Evolutionary conservation across 768 basidiomycete species (phyloP), one percentile per base, ranked within the genome.

Genomic region (Xanthoconium purpureum): DNA sequence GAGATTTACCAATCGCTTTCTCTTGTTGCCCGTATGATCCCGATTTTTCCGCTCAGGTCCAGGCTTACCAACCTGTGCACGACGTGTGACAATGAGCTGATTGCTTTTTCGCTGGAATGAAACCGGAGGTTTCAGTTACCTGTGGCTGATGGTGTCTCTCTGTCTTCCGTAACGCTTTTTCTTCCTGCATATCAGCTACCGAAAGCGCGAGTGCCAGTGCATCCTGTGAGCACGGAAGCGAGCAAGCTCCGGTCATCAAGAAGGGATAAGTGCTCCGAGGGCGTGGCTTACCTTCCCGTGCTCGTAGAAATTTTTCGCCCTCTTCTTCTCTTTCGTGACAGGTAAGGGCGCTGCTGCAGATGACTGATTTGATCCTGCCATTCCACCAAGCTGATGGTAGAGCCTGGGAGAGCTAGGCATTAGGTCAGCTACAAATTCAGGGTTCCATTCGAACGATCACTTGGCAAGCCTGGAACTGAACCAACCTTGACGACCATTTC

Each of bases 131-230:
- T 42, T 57, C 52, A 36, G 50, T 49, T 45, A 77, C 79, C 77
- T 77, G 75, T 62, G 68, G 54, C 58, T 69, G 71, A 46, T 72
- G 76, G 59, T 69, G 72, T 62, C 72, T 80, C 61, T 74, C 72
- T 50, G 67, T 68, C 63, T 74, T 81, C 9, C 60, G 69, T 49
- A 68, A 65, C 7, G 72, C 59, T 52, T 76, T 80, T 62, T 79
- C 64, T 67, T 84, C 82, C 57, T 81, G 77, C 15, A 59, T 63
- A 35, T 64, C 65, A n/a, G 70, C 77, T 64, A 84, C 80, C 37
- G 75, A 75, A 56, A 71, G 62, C n/a, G 82, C 82, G 13, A 84
- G 66, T 49, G 67, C 68, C 55, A 80, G 60, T 6, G 76, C 75
- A 58, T 81, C 80, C 82, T 83, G 59, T 54, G 53, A 44, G 47